Conservation (phyloP, 2,329 filamentous ascomycete species). For the Neofusicoccum umdonicola region DNA sequence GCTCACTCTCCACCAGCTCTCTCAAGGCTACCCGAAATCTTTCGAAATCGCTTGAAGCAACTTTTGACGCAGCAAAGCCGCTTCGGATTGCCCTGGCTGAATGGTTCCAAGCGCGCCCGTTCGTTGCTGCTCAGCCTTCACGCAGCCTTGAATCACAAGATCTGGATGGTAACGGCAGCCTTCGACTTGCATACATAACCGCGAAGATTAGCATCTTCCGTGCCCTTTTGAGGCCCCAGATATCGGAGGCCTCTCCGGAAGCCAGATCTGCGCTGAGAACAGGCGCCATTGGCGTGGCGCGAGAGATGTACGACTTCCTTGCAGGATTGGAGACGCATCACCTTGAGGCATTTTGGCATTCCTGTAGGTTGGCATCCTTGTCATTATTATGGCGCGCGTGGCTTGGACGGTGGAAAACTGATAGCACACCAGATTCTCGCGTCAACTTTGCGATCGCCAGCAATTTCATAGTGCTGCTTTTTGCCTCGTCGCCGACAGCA, state of each 20-base stretch:
- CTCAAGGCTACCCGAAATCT: slow-evolving; percentile 36
- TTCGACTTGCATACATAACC: slow-evolving; percentile 53
- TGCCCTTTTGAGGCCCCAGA: slow-evolving; percentile 46
- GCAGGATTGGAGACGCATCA: slow-evolving; percentile 29
- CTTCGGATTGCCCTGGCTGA: slow-evolving; percentile 49
- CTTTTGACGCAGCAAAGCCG: slow-evolving; percentile 50
- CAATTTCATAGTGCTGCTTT: slow-evolving; percentile 33
- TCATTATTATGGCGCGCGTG: background rate
- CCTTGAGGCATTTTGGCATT: slow-evolving; percentile 34
- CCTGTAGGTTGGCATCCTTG: slow-evolving; percentile 25
- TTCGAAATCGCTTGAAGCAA: slow-evolving; percentile 43
- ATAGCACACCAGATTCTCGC: slow-evolving; percentile 27
- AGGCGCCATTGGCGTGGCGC: slow-evolving; percentile 30
- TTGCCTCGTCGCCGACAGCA: slow-evolving; percentile 28
- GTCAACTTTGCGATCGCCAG: slow-evolving; percentile 36
- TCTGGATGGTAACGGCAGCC: slow-evolving; percentile 45
- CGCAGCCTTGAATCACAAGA: slow-evolving; percentile 36
- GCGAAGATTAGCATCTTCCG: slow-evolving; percentile 54
- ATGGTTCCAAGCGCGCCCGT: slow-evolving; percentile 50
- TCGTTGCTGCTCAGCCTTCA: slow-evolving; percentile 24
- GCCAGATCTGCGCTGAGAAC: slow-evolving; percentile 31
- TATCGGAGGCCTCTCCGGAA: slow-evolving; percentile 26
- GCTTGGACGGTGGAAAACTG: background rate
- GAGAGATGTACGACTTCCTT: slow-evolving; percentile 31
- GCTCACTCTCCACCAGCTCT: slow-evolving; percentile 18